phyloP scores from a whole-genome alignment of 352 stramenopile species.

The Globisporangium polare region DNA sequence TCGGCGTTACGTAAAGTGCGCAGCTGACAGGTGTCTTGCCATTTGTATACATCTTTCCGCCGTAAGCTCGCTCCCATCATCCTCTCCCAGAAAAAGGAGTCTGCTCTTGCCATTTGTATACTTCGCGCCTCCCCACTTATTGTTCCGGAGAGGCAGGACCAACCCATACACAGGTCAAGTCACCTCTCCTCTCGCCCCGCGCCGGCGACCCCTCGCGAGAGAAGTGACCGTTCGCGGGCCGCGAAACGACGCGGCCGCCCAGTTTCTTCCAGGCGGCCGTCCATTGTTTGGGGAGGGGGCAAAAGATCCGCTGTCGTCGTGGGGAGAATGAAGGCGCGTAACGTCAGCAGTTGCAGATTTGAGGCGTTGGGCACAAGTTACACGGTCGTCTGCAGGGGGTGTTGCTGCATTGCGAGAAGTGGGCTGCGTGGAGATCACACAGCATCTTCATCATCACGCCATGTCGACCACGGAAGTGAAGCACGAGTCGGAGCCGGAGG shows the following conservation, averaged over 20 bases:
- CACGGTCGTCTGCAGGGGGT: neutral
- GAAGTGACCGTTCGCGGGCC: neutral
- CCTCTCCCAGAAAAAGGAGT: too few relatives aligned
- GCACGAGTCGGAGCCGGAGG: neutral
- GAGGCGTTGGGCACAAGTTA: conserved; percentile 19
- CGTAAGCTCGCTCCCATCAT: too few relatives aligned
- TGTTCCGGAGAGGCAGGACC: too few relatives aligned
- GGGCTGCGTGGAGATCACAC: too few relatives aligned
- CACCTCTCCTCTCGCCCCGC: too few relatives aligned
- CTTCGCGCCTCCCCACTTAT: too few relatives aligned
- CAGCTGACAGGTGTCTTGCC: too few relatives aligned
- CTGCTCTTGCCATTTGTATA: too few relatives aligned
- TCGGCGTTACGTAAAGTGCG: too few relatives aligned
- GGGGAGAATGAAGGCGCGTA: neutral
- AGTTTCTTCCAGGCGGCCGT: neutral
- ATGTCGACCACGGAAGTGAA: neutral
- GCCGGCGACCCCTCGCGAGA: neutral
- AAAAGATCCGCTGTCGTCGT: conserved; percentile 37
- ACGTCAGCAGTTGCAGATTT: conserved; percentile 15
- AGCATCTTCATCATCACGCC: neutral
- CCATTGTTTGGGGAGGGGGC: too few relatives aligned
- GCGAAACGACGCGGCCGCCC: neutral
- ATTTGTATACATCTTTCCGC: too few relatives aligned
- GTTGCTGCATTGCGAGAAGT: neutral
- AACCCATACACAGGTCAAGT: too few relatives aligned